These are phyloP conservation scores for Agaricales sp. DNA, from an alignment of 1,284 basidiomycete genomes.

Conservation along the genomic window DNA sequence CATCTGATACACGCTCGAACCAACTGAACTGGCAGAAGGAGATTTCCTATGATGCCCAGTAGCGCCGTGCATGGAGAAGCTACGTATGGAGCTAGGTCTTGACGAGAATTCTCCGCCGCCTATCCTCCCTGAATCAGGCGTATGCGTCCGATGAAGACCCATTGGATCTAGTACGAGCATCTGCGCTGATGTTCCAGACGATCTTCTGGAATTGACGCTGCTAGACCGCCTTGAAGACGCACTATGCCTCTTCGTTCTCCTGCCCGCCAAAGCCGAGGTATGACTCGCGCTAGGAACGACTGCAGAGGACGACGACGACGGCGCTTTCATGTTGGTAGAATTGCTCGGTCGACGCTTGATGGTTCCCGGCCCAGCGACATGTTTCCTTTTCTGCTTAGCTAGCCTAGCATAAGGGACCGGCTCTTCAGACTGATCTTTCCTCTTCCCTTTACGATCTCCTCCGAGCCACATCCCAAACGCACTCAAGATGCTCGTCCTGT, in stretches of 20 bases:
- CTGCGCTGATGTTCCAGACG: slow-evolving; percentile 58
- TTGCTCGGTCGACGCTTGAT: not conserved
- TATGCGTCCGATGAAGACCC: not conserved
- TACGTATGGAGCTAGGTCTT: slow-evolving; percentile 64
- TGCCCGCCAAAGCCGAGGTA: slow-evolving; percentile 30
- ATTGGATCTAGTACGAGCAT: slow-evolving; percentile 28
- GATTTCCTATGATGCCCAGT: slow-evolving; percentile 50
- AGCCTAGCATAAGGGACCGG: not conserved
- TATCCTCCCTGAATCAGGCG: not conserved
- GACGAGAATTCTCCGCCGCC: slow-evolving; percentile 55
- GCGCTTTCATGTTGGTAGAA: slow-evolving; percentile 15
- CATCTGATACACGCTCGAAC: slow-evolving; percentile 42
- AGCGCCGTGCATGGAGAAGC: slow-evolving; percentile 43
- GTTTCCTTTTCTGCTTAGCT: not conserved
- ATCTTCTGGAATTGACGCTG: slow-evolving; percentile 71
- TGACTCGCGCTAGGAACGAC: slow-evolving; percentile 17
- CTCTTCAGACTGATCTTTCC: slow-evolving; percentile 33
- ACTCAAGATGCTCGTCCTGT: slow-evolving; percentile 60
- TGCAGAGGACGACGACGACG: slow-evolving; percentile 18
- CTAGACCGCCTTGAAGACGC: slow-evolving; percentile 69
- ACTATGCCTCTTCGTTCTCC: slow-evolving; percentile 51
- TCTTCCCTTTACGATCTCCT: slow-evolving; percentile 70
- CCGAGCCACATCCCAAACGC: slow-evolving; percentile 75
- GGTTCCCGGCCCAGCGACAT: not conserved
- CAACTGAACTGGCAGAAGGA: slow-evolving; percentile 63